phyloP scores from a whole-genome alignment of 2,329 filamentous ascomycete genomes.

The Juglanconis oblonga region DNA sequence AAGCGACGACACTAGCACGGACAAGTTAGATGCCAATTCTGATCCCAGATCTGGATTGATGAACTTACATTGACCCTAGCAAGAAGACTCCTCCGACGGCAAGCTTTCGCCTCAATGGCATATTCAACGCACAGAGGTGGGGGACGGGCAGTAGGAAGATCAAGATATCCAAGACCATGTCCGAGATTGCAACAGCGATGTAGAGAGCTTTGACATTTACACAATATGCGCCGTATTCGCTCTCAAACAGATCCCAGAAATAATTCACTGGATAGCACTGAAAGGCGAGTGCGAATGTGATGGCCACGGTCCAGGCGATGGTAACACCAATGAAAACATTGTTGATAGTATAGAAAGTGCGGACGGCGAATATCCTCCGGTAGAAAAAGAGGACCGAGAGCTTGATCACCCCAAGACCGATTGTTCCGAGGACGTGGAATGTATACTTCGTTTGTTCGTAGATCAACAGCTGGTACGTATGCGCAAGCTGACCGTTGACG shows the following conservation, averaged over 20 bases:
- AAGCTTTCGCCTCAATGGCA: conserved; percentile 3
- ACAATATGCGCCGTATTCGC: not conserved
- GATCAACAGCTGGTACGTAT: not conserved
- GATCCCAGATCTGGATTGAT: too few relatives aligned
- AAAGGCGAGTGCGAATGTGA: not conserved
- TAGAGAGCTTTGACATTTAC: not conserved
- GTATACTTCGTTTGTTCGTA: conserved; percentile 2
- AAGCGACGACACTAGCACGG: not conserved
- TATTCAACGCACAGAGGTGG: not conserved
- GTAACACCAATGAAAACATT: not conserved
- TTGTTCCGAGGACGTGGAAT: not conserved
- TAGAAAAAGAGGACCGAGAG: conserved; percentile 5
- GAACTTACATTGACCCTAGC: conserved; percentile 3
- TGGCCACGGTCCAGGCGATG: not conserved
- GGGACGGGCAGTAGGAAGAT: conserved; percentile 7
- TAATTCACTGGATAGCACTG: not conserved
- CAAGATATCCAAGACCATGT: conserved; percentile 9
- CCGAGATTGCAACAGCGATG: conserved; percentile 53
- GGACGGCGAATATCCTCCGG: not conserved
- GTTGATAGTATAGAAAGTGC: not conserved
- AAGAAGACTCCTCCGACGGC: conserved; percentile 6
- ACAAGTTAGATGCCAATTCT: too few relatives aligned
- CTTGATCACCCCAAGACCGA: conserved; percentile 1
- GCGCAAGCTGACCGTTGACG: conserved; percentile 2
- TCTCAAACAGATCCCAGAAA: not conserved